These are phyloP conservation scores for Excoecaria cochinchinensis DNA, from an alignment of 345 rosid species.

Conservation along the genomic window DNA sequence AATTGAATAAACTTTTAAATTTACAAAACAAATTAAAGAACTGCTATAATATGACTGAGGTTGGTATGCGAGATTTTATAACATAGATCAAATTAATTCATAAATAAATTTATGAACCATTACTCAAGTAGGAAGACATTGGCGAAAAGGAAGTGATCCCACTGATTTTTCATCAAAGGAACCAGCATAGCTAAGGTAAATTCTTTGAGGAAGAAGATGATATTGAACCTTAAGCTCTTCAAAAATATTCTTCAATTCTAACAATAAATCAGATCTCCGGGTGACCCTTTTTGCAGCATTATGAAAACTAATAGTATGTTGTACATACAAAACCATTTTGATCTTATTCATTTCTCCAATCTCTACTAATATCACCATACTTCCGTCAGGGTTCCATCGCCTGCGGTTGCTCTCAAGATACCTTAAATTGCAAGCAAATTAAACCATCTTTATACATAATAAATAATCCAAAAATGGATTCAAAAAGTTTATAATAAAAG, in stretches of 20 bases:
- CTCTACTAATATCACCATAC: conserved; percentile 47
- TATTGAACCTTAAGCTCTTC: conserved; percentile 56
- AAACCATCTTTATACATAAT: no score
- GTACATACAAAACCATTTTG: conserved; percentile 51
- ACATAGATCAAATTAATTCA: no score
- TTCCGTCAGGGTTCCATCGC: conserved; percentile 51
- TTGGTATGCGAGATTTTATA: no score
- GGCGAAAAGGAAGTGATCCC: neutral
- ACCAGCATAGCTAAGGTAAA: conserved; percentile 33
- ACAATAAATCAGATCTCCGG: conserved; percentile 51
- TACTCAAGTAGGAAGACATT: neutral
- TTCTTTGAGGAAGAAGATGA: conserved; percentile 64
- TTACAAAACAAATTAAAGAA: no score
- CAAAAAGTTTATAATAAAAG: neutral
- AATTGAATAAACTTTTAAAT: no score
- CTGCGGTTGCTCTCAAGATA: conserved; percentile 60
- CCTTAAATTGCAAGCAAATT: conserved; percentile 27
- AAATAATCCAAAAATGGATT: no score
- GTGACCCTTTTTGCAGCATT: conserved; percentile 48
- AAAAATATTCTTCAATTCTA: conserved; percentile 53
- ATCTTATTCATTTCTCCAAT: conserved; percentile 67
- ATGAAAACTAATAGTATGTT: conserved; percentile 70
- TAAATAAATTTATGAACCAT: neutral
- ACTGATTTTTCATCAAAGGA: conserved; percentile 8
- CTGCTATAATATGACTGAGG: no score